phyloP scores from a whole-genome alignment of 106 monocot species.

The Allium sativum region DNA sequence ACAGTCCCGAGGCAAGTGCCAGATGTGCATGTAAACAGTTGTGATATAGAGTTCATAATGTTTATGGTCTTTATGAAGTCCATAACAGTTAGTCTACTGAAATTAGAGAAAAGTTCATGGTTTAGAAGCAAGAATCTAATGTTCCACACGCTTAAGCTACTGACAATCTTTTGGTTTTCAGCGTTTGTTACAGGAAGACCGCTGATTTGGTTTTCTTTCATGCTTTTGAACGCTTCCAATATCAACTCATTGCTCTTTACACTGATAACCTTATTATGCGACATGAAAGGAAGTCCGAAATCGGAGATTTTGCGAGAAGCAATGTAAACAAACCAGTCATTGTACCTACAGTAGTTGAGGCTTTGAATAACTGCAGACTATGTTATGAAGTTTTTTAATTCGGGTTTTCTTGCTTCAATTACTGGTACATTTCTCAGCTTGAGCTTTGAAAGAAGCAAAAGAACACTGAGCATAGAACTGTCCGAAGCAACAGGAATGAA shows the following conservation, averaged over 20 bases:
- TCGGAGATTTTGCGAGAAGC: conserved; percentile 51
- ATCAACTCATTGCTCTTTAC: conserved; percentile 61
- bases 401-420: conserved; percentile 42
- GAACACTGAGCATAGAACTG: conserved; percentile 83
- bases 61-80: conserved; percentile 53
- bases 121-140: conserved; percentile 61
- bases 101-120: conserved; percentile 62
- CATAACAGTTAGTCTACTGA: conserved; percentile 71
- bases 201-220: conserved; percentile 71
- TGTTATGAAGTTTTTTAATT: conserved; percentile 80
- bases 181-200: conserved; percentile 76
- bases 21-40: conserved; percentile 41
- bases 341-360: conserved; percentile 61
- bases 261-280: conserved; percentile 66
- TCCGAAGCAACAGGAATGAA: conserved; percentile 68
- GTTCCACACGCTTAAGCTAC: conserved; percentile 68
- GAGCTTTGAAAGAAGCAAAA: conserved; percentile 87
- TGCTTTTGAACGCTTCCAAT: conserved; percentile 77
- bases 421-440: conserved; percentile 87
- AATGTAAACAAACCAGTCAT: conserved; percentile 93
- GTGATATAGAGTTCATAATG: conserved; percentile 2
- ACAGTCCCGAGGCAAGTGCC: conserved; percentile 47
- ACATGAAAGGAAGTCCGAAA: conserved; percentile 93
- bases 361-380: conserved; percentile 81
- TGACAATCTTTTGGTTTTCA: conserved; percentile 49